Conservation (phyloP, 345 rosid genomes). For the Lepidium sativum region DNA sequence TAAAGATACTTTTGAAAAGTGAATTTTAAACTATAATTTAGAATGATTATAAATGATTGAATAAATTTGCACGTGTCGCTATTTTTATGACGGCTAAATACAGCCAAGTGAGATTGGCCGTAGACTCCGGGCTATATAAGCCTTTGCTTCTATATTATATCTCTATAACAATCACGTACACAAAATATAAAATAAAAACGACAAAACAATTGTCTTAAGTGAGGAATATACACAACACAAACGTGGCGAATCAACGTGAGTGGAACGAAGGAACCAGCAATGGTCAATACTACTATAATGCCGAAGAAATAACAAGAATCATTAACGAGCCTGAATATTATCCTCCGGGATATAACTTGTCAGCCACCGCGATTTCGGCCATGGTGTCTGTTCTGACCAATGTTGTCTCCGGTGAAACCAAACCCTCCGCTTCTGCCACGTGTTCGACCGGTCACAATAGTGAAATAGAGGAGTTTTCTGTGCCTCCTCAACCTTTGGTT, state of each 20-base stretch:
- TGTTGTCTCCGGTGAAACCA: constrained; percentile 7
- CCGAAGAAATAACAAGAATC: constrained; percentile 10
- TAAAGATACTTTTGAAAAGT: no score
- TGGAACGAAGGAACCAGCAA: neutral
- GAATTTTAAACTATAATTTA: no score
- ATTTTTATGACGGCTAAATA: constrained; percentile 2
- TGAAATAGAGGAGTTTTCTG: neutral
- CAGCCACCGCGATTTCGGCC: neutral
- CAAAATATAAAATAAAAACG: neutral
- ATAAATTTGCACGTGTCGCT: neutral
- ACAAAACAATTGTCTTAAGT: neutral
- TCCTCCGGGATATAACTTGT: neutral
- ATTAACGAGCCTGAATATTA: constrained; percentile 12
- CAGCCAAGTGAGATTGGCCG: neutral
- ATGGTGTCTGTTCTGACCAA: constrained; percentile 7
- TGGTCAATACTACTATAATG: neutral
- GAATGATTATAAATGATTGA: no score
- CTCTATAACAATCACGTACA: neutral
- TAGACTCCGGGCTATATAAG: neutral
- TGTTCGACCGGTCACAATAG: neutral
- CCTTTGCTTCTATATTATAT: neutral
- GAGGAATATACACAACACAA: neutral
- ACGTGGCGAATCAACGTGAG: neutral
- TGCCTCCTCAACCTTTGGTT: neutral
- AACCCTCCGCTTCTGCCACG: neutral